Conservation (phyloP, 169 alveolate species). For the Theileria equi region DNA sequence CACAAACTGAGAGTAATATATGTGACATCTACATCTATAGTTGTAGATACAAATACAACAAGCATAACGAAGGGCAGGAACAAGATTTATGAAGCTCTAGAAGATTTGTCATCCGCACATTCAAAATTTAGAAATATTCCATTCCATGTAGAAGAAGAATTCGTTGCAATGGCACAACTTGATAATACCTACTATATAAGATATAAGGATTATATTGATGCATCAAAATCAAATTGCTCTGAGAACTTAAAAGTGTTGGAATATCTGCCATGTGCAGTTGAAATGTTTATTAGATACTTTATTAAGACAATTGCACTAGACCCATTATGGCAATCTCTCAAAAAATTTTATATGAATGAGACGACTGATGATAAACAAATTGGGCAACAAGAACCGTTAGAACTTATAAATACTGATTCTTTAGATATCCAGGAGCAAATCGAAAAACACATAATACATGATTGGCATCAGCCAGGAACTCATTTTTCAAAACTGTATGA, state of each 20-base stretch:
- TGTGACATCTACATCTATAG: constrained; percentile 65
- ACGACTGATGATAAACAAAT: constrained; percentile 17
- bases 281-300: constrained; percentile 67
- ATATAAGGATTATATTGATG: constrained; percentile 70
- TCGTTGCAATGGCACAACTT: constrained; percentile 72
- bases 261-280: constrained; percentile 70
- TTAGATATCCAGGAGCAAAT: constrained; percentile 27
- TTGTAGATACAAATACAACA: constrained; percentile 62
- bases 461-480: constrained; percentile 75
- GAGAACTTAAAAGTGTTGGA: constrained; percentile 70
- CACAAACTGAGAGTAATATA: constrained; percentile 63
- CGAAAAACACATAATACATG: constrained; percentile 57
- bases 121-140: constrained; percentile 72
- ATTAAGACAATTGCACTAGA: constrained; percentile 29
- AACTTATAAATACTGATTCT: constrained; percentile 20
- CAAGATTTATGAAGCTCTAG: constrained; percentile 61
- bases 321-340: constrained; percentile 43
- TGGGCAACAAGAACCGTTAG: constrained; percentile 37
- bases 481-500: constrained; percentile 57
- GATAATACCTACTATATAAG: constrained; percentile 65
- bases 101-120: constrained; percentile 55
- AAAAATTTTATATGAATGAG: constrained; percentile 13
- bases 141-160: constrained; percentile 70
- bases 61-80: constrained; percentile 71
- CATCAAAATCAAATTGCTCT: constrained; percentile 63